Evolutionary conservation across 169 alveolate species (phyloP).

Genomic region (Plasmodium vivax): DNA sequence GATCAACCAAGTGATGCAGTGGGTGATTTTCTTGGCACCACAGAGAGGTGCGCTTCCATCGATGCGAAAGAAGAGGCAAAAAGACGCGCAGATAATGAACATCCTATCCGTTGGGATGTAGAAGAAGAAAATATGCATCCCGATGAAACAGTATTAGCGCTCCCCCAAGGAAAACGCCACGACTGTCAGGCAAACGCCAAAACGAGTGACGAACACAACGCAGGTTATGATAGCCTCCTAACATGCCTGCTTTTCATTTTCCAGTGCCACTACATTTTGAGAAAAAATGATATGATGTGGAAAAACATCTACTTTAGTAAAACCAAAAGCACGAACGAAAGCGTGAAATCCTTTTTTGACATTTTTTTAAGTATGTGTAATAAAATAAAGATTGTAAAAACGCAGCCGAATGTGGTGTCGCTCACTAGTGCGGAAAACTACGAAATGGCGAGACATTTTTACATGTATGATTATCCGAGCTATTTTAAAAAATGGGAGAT

Average conservation of each 20-base stretch:
- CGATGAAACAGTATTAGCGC: not conserved
- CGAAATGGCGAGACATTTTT: conserved; percentile 88
- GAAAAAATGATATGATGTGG: conserved; percentile 75
- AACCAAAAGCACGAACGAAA: conserved; percentile 20
- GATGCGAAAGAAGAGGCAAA: not conserved
- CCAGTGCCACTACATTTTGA: conserved; percentile 79
- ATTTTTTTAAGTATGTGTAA: conserved; percentile 74
- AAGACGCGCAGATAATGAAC: not conserved
- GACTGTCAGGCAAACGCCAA: not conserved
- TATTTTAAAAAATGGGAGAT: conserved; percentile 91
- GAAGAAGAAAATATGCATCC: not conserved
- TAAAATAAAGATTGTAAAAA: conserved; percentile 85
- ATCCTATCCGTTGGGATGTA: not conserved
- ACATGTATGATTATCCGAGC: conserved; percentile 87
- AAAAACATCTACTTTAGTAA: conserved; percentile 39
- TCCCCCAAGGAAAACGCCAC: not conserved
- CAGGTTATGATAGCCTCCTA: conserved; percentile 91
- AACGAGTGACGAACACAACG: conserved; percentile 84
- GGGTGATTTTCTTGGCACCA: not conserved
- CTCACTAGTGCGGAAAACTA: conserved; percentile 82
- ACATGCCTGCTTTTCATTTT: conserved; percentile 86
- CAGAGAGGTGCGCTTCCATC: not conserved
- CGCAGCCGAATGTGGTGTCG: conserved; percentile 88
- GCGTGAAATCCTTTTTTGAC: conserved; percentile 25
- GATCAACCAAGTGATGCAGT: not conserved